phyloP scores from a whole-genome alignment of 2,329 filamentous ascomycete genomes.

The Lachnellula subtilissima region DNA sequence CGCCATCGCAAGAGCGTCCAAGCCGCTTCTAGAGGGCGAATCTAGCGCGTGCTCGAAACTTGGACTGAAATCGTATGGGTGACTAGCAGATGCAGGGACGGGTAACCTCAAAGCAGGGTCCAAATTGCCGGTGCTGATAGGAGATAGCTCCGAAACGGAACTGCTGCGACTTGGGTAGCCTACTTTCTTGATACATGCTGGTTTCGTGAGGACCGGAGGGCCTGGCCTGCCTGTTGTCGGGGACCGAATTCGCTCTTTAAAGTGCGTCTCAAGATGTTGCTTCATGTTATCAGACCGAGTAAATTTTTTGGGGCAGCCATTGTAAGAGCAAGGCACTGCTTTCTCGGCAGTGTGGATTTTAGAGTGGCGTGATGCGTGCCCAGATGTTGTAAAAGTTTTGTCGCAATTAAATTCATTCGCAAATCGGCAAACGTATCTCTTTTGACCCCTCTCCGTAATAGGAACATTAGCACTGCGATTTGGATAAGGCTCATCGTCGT shows the following conservation, averaged over 20 bases:
- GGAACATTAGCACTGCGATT: not conserved
- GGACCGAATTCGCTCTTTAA: constrained; percentile 45
- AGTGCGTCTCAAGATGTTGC: constrained; percentile 75
- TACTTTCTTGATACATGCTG: constrained; percentile 29
- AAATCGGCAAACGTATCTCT: constrained; percentile 71
- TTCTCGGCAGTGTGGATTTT: constrained; percentile 83
- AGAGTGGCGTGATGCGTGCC: constrained; percentile 78
- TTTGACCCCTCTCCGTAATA: constrained; percentile 32
- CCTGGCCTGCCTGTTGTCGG: not conserved
- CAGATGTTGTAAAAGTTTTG: constrained; percentile 79
- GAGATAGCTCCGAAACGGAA: not conserved
- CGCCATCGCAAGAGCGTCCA: not conserved
- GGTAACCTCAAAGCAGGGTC: not conserved
- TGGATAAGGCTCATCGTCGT: constrained; percentile 21
- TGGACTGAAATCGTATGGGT: not conserved
- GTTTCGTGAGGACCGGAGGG: constrained; percentile 24
- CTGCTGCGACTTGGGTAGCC: not conserved
- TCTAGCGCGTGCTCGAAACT: not conserved
- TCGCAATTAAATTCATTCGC: constrained; percentile 66
- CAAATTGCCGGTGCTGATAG: not conserved
- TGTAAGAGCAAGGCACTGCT: constrained; percentile 62
- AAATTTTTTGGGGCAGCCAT: constrained; percentile 73
- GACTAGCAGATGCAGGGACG: not conserved
- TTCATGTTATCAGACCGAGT: constrained; percentile 85
- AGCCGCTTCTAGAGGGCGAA: not conserved